Conservation (phyloP, 257 asterid genomes). For the Fraxinus pennsylvanica region DNA sequence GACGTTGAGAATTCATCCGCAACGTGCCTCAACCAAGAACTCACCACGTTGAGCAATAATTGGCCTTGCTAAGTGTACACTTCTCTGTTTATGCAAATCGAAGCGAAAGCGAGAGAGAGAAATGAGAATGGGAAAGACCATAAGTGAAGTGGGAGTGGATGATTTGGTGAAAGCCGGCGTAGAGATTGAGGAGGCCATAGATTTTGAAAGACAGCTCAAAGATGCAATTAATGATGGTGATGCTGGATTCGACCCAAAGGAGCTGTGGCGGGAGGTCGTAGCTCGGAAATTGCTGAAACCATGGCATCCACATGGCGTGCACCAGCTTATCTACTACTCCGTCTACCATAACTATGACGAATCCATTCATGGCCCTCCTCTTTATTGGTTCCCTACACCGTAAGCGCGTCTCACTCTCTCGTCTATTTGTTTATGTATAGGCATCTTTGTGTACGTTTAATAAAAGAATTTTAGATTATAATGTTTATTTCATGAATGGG, state of each 20-base stretch:
- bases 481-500: too few species aligned
- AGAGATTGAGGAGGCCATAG: slow-evolving; percentile 51
- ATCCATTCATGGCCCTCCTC: slow-evolving; percentile 67
- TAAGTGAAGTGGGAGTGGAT: slow-evolving; percentile 50
- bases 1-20: too few species aligned
- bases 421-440: neutral
- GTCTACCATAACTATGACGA: slow-evolving; percentile 52
- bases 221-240: slow-evolving; percentile 32
- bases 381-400: slow-evolving; percentile 89
- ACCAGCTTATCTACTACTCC: slow-evolving; percentile 71
- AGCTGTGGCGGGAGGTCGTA: slow-evolving; percentile 58
- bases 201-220: slow-evolving; percentile 44
- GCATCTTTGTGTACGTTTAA: too few species aligned
- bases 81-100: too few species aligned
- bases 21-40: too few species aligned
- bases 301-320: slow-evolving; percentile 65
- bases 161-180: slow-evolving; percentile 61
- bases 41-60: too few species aligned
- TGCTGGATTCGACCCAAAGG: slow-evolving; percentile 29
- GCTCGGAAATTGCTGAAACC: slow-evolving; percentile 67
- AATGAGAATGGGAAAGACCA: slow-evolving; percentile 45
- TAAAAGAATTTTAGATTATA: too few species aligned
- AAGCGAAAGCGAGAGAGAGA: neutral
- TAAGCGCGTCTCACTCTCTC: slow-evolving; percentile 26
- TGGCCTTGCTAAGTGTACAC: too few species aligned